A percentile compares a stretch with the other conserved stretches of the same genome.
phyloP scores from a whole-genome alignment of 176 grass and related monocot species.

The Themeda triandra region DNA sequence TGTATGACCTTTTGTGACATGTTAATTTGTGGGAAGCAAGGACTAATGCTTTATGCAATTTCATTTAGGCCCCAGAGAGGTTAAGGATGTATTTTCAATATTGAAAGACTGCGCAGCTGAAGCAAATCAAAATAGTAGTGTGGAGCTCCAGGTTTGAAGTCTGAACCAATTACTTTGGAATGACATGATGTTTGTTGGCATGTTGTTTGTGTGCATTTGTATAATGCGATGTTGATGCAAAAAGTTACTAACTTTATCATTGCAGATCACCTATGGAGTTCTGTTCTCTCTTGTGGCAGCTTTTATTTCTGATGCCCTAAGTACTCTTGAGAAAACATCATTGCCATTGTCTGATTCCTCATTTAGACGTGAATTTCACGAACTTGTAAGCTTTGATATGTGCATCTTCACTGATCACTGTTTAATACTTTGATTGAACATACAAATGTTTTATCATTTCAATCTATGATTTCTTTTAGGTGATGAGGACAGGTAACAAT shows the following conservation, averaged over 20 bases:
- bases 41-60: conserved; percentile 28
- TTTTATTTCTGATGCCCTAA: conserved; percentile 79
- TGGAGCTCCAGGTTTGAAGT: conserved; percentile 84
- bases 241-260: conserved; percentile 16
- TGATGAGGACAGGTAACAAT: conserved; percentile 67
- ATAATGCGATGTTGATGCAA: not conserved
- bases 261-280: conserved; percentile 69
- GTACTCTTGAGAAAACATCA: conserved; percentile 48
- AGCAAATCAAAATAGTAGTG: conserved; percentile 53
- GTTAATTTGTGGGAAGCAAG: not conserved
- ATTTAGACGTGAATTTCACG: conserved; percentile 86
- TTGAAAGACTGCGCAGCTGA: conserved; percentile 82
- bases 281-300: conserved; percentile 82
- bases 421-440: conserved; percentile 17
- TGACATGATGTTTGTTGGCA: conserved; percentile 22
- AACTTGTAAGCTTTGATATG: conserved; percentile 55
- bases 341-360: conserved; percentile 60
- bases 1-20: conserved; percentile 13
- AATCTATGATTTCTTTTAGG: conserved; percentile 42
- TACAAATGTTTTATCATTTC: conserved; percentile 23
- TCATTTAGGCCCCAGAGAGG: conserved; percentile 71
- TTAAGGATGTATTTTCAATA: conserved; percentile 72
- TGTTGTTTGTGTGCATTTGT: conserved; percentile 7
- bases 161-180: conserved; percentile 27
- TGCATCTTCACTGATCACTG: conserved; percentile 11